phyloP scores from a whole-genome alignment of 225 moss, liverwort and hornwort genomes.

The Bryoerythrophyllum caledonicum region DNA sequence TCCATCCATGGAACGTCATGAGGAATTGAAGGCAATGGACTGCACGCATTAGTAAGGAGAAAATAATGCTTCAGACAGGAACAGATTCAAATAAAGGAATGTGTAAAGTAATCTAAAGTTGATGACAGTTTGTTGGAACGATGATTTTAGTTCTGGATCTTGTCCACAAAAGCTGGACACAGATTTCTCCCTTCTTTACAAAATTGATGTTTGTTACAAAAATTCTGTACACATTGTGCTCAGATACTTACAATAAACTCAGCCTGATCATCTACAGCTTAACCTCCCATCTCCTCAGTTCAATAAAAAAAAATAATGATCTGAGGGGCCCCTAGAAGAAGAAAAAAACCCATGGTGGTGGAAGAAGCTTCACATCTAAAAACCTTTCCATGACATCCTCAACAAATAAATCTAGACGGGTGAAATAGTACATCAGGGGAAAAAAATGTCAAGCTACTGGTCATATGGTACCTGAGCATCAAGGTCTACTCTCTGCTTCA shows the following conservation, averaged over 20 bases:
- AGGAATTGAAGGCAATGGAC: too few species aligned
- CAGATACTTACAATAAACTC: not conserved
- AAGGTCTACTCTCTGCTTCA: slow-evolving; percentile 73
- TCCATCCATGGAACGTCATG: too few species aligned
- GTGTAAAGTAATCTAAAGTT: too few species aligned
- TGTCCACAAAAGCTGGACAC: not conserved
- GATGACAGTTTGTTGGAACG: too few species aligned
- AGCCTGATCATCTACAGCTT: not conserved
- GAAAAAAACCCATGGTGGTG: not conserved
- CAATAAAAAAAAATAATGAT: not conserved
- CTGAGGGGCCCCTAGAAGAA: not conserved
- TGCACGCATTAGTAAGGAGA: too few species aligned
- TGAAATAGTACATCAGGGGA: not conserved
- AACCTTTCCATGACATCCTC: not conserved
- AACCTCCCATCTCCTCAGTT: not conserved
- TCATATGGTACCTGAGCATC: slow-evolving; percentile 20
- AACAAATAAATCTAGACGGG: not conserved
- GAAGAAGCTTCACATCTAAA: not conserved
- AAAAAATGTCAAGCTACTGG: not conserved
- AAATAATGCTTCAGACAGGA: too few species aligned
- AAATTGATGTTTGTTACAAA: not conserved
- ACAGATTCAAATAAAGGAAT: too few species aligned
- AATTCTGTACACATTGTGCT: not conserved
- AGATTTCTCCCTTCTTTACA: not conserved
- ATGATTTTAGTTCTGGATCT: too few species aligned